Evolutionary conservation across 257 asterid species (phyloP), one percentile per base, ranked within the genome.

Genomic region (Capsicum pubescens): DNA sequence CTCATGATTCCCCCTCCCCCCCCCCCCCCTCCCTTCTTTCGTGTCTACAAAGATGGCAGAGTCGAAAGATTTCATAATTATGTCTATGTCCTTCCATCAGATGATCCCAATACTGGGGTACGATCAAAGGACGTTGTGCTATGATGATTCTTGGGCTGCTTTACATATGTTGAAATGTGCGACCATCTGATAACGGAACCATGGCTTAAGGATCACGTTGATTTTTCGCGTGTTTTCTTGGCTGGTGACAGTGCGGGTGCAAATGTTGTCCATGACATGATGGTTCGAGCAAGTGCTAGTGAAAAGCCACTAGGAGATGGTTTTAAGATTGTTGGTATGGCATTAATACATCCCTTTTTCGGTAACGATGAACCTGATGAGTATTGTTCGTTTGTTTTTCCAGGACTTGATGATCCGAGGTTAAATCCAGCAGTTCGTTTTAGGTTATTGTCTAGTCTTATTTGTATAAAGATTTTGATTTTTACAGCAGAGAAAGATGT

Each of bases 161-260:
- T 84, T 88, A 2, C 91, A 91, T 9, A 91, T 9, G 17, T 86
- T 11, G 36, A 80, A 67, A 88, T 82, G 1, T 36, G 63, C 14
- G 93, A 91, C 1, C 35, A 60, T 60, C 67, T n/a, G 2, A 8
- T 17, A 17, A 46, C 90, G 50, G 97, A 95, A 7, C 87, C 93
- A 14, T 93, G 98, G 96, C 12, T 95, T 3, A 87, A 81, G 19
- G 83, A 83, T 6, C 84, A 82, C 87, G 98, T 86, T 2, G 93
- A 92, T 70, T 90, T 93, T 19, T 3, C 55, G 0, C 91, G 91
- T 46, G 89, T 91, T 9, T 93, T 76, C 83, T 36, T 92, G 72
- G 93, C 91, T 12, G 98, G 98, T 12, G 98, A 95, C 80, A 95
- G 98, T 83, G 96, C 97, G 11, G 98, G 98, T 63, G 97, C 93